phyloP scores from a whole-genome alignment of 345 rosid genomes.

The Euphorbia pulcherrima region DNA sequence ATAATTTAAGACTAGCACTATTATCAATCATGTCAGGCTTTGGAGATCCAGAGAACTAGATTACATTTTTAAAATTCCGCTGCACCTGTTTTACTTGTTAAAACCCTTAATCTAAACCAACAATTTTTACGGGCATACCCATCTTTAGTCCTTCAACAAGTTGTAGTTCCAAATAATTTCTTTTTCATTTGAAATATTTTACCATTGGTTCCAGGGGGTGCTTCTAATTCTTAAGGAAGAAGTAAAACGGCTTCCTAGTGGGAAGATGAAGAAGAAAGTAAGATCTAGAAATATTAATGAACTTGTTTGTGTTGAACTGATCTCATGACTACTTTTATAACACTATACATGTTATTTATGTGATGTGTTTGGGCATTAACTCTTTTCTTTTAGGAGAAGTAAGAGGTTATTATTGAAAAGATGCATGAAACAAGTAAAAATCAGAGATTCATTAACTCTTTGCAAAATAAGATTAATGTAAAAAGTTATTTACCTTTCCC shows the following conservation, averaged over 20 bases:
- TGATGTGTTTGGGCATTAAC: neutral
- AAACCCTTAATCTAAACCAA: too few species aligned
- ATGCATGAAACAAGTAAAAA: conserved; percentile 86
- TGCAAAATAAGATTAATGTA: too few species aligned
- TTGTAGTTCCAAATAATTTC: neutral
- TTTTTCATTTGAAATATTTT: neutral
- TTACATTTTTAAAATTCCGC: too few species aligned
- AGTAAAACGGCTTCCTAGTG: conserved; percentile 91
- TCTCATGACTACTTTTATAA: neutral
- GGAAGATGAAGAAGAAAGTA: conserved; percentile 92
- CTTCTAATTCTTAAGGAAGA: conserved; percentile 54
- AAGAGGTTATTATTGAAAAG: conserved; percentile 84
- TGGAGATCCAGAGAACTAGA: too few species aligned
- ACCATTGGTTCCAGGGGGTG: conserved; percentile 30
- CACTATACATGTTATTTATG: neutral
- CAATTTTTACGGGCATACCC: neutral
- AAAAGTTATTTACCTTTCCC: too few species aligned
- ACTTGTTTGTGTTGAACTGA: neutral
- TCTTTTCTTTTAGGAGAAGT: conserved; percentile 53
- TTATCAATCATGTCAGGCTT: too few species aligned
- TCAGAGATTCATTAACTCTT: too few species aligned
- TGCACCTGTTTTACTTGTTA: too few species aligned
- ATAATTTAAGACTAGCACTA: too few species aligned
- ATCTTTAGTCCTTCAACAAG: neutral
- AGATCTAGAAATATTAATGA: neutral